Percentiles rank a stretch among this genome's conserved stretches.
Evolutionary conservation across 768 basidiomycete species (phyloP).

Genomic region (Clitopilus passeckerianus): DNA sequence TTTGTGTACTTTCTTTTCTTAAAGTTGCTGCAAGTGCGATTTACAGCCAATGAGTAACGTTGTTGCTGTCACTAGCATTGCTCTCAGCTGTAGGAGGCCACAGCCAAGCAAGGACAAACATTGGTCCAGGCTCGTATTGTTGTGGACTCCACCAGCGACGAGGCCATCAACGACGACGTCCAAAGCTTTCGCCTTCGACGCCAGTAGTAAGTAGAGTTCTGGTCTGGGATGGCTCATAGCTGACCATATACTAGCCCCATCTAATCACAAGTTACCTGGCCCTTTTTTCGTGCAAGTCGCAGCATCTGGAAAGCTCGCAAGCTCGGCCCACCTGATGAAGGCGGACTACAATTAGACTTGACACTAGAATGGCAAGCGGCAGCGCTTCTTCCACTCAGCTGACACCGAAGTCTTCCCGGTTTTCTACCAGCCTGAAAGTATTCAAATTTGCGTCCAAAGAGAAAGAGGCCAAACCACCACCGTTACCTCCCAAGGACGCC

Average conservation of each 20-base stretch:
- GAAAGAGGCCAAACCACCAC: conserved; percentile 38
- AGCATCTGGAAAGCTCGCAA: not conserved
- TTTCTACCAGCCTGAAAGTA: conserved; percentile 25
- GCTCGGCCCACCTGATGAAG: conserved; percentile 1
- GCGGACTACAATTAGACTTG: not conserved
- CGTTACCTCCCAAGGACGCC: conserved; percentile 62
- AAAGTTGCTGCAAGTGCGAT: too few species aligned
- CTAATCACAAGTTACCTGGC: not conserved
- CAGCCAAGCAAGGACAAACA: not conserved
- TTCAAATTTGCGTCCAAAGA: conserved; percentile 25
- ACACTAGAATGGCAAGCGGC: conserved; percentile 19
- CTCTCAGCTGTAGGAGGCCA: not conserved
- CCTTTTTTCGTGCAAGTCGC: not conserved
- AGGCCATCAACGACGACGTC: not conserved
- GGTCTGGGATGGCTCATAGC: not conserved
- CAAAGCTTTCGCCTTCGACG: not conserved
- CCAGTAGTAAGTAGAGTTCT: not conserved
- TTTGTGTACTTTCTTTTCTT: too few species aligned
- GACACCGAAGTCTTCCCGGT: conserved; percentile 19
- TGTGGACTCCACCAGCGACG: not conserved
- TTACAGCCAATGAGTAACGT: too few species aligned
- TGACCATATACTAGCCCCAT: not conserved
- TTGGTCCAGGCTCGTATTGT: not conserved
- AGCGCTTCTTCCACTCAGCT: conserved; percentile 17
- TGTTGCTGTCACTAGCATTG: too few species aligned